Evolutionary conservation across 164 flowering plant genomes (phyloP), one percentile per base, ranked within the genome.

Genomic region (Stephania yunnanensis): DNA sequence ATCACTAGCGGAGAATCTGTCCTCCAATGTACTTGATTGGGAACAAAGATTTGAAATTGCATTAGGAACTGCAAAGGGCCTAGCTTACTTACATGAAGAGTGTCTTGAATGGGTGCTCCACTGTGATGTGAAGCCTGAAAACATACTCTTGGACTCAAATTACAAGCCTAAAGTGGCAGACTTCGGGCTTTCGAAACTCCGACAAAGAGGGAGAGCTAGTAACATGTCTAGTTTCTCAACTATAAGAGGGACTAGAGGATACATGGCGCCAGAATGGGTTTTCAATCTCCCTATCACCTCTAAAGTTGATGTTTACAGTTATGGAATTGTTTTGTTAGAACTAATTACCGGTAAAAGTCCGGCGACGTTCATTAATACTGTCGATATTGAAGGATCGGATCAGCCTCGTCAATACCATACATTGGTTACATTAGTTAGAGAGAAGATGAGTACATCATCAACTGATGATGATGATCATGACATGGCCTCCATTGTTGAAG

Each of bases 241-340:
- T 55, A 64, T 84, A n/a, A 74, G 88, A 72, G 87, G 87, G n/a
- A 86, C 86, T 1, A 77, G 83, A 22, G 89, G 87, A 0, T 86
- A 86, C 63, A 82, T 86, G 82, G 87, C 89, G 6, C 89, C 87
- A 0, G 89, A 86, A 48, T 86, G 87, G 89, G 71, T 79, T 22
- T 66, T 71, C 19, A 80, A 74, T 70, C 82, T 73, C 0, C 80
- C 83, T 0, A 84, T 86, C 7, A 81, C 87, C 0, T 75, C 84
- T 0, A 86, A 83, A 74, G 81, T 79, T 4, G 89, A 86, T 79
- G 89, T 84, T 6, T 84, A 83, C 19, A 84, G 89, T 76, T 86
- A 77, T 66, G 89, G 88, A 25, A 74, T 86, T 63, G 87, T 86
- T 0, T 19, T 84, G 48, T 55, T 84, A 20, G 87, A 86, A 31